Evolutionary conservation across 2,329 filamentous ascomycete species (phyloP).

Genomic region (Balansia obtecta): DNA sequence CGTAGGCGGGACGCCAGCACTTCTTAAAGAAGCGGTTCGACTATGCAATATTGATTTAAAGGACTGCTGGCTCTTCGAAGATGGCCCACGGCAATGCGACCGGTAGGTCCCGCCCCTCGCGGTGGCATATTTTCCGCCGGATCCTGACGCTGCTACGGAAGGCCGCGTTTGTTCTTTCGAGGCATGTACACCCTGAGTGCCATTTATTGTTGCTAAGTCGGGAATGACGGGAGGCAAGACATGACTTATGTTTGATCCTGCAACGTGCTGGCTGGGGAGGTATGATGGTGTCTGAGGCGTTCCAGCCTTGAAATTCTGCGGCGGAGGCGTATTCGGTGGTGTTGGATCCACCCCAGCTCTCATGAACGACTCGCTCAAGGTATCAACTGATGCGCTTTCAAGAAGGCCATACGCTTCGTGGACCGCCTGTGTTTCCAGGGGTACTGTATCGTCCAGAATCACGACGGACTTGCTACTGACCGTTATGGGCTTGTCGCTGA

Average conservation of each 20-base stretch:
- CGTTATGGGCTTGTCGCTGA: slow-evolving; percentile 51
- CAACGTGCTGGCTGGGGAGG: slow-evolving; percentile 35
- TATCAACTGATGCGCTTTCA: slow-evolving; percentile 35
- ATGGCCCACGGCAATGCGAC: slow-evolving; percentile 32
- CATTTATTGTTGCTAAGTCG: slow-evolving; percentile 29
- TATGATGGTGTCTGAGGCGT: slow-evolving; percentile 44
- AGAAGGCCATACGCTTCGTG: slow-evolving; percentile 31
- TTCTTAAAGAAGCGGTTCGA: slow-evolving; percentile 49
- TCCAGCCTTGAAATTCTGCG: slow-evolving; percentile 24
- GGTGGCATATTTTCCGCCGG: slow-evolving; percentile 15
- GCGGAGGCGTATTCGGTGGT: slow-evolving; percentile 49
- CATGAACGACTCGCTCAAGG: slow-evolving; percentile 40
- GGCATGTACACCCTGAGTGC: slow-evolving; percentile 13
- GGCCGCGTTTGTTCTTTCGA: slow-evolving; percentile 22
- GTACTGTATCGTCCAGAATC: slow-evolving; percentile 61
- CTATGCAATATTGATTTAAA: slow-evolving; percentile 38
- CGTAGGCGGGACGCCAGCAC: slow-evolving; percentile 37
- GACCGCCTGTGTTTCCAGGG: slow-evolving; percentile 36
- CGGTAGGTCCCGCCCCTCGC: slow-evolving; percentile 18
- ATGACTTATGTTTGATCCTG: slow-evolving; percentile 23
- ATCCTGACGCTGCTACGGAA: slow-evolving; percentile 17
- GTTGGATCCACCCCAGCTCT: slow-evolving; percentile 40
- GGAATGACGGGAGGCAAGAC: slow-evolving; percentile 35
- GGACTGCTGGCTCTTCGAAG: slow-evolving; percentile 36
- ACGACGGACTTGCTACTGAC: slow-evolving; percentile 81